These are phyloP conservation scores for Trichosporon ovoides DNA, from an alignment of 1,284 basidiomycete species.

Conservation along the genomic window DNA sequence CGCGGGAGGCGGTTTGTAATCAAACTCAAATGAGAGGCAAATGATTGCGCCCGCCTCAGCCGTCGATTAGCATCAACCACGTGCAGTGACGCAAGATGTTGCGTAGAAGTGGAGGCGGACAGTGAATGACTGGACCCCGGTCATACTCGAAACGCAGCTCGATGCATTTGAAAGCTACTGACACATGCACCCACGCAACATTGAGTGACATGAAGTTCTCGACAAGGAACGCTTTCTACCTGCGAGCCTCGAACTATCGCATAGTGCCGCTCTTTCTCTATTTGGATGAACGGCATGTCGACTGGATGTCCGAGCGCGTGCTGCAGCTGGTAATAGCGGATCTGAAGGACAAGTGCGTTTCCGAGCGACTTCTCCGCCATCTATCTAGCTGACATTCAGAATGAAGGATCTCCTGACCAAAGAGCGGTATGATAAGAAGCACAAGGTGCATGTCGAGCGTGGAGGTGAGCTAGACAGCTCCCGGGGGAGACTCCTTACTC, in stretches of 20 bases:
- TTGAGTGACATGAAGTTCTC: slow-evolving; percentile 36
- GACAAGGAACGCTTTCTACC: slow-evolving; percentile 44
- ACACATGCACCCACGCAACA: background rate
- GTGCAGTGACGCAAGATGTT: slow-evolving; percentile 11
- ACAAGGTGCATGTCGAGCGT: slow-evolving; percentile 44
- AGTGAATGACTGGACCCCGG: background rate
- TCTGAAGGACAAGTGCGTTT: slow-evolving; percentile 33
- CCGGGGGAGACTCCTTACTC: background rate
- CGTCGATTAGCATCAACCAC: background rate
- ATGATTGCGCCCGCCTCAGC: background rate
- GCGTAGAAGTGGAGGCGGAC: background rate
- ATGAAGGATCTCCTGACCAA: slow-evolving; percentile 30
- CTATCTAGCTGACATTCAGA: slow-evolving; percentile 11
- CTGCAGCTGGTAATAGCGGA: slow-evolving; percentile 40
- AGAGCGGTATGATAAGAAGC: slow-evolving; percentile 33
- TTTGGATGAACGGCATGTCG: slow-evolving; percentile 46
- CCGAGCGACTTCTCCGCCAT: background rate
- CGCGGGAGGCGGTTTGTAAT: background rate
- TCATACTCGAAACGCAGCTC: background rate
- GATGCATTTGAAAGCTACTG: background rate
- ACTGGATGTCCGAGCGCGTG: slow-evolving; percentile 43
- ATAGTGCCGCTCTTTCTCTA: slow-evolving; percentile 44
- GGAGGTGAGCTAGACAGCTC: slow-evolving; percentile 30
- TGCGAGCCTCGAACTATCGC: slow-evolving; percentile 42
- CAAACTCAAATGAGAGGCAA: background rate